These are phyloP conservation scores for Penicillium mononematosum DNA, from an alignment of 495 filamentous ascomycete species.

Conservation along the genomic window DNA sequence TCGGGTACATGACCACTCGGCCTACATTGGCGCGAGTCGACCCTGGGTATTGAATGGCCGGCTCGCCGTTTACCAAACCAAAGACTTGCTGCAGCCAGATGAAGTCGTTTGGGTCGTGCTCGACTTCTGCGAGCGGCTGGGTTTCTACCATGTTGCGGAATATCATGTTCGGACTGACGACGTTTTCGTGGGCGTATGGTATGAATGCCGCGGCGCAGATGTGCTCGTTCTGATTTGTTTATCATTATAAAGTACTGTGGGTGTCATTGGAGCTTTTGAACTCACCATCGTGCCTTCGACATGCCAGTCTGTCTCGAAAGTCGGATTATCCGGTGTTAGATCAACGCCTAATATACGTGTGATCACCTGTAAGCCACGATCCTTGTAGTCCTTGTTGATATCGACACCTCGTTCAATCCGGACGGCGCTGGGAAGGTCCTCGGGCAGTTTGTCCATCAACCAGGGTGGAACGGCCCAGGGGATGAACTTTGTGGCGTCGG, in stretches of 20 bases:
- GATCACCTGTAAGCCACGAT: constrained; percentile 41
- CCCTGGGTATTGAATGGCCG: constrained; percentile 35
- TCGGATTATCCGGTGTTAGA: constrained; percentile 33
- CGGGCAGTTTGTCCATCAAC: constrained; percentile 27
- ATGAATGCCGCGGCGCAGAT: constrained; percentile 37
- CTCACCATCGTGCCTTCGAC: constrained; percentile 41
- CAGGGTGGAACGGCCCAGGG: constrained; percentile 34
- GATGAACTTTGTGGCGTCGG: constrained; percentile 31
- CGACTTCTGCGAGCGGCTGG: constrained; percentile 29
- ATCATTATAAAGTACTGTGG: neutral
- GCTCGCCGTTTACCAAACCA: constrained; percentile 31
- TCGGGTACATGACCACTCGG: constrained; percentile 35
- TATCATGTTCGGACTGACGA: constrained; percentile 19
- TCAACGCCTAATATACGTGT: constrained; percentile 37
- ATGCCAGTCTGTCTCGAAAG: constrained; percentile 38
- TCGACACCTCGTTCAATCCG: constrained; percentile 30
- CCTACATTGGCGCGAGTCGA: constrained; percentile 21
- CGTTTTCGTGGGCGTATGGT: constrained; percentile 27
- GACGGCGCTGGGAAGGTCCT: constrained; percentile 24
- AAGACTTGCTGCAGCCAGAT: constrained; percentile 37
- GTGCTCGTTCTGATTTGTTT: constrained; percentile 37
- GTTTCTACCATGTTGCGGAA: constrained; percentile 35
- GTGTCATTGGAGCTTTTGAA: neutral
- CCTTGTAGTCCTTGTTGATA: constrained; percentile 38
- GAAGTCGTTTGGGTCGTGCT: constrained; percentile 27